These are phyloP conservation scores for Aethionema arabicum DNA, from an alignment of 345 rosid genomes.

Conservation along the genomic window DNA sequence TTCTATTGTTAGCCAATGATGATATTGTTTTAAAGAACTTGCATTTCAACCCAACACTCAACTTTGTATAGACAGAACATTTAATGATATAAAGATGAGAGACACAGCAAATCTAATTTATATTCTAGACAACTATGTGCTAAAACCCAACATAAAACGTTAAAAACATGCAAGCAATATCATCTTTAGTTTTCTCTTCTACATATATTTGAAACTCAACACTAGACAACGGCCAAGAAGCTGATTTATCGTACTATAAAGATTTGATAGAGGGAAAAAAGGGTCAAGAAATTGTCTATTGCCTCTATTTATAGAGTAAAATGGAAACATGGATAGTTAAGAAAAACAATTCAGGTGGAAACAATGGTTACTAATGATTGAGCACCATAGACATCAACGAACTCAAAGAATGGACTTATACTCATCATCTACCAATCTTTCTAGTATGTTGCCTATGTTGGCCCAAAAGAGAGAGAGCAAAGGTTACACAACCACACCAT, in stretches of 20 bases:
- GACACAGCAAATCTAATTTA: neutral
- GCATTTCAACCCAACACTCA: neutral
- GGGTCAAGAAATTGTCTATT: neutral
- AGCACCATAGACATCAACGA: neutral
- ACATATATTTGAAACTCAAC: neutral
- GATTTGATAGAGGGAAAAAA: neutral
- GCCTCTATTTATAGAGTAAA: neutral
- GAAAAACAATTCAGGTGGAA: too few relatives aligned
- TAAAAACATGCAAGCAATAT: neutral
- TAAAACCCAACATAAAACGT: neutral
- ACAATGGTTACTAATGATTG: neutral
- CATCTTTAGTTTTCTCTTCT: neutral
- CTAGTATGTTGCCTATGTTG: neutral
- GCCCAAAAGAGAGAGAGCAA: neutral
- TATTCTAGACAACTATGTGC: neutral
- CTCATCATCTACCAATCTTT: conserved; percentile 7
- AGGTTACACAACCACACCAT: neutral
- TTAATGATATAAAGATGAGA: neutral
- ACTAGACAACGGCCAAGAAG: neutral
- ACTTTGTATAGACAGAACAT: neutral
- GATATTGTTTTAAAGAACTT: neutral
- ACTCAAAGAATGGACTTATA: neutral
- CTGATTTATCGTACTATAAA: neutral
- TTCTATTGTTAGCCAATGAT: neutral
- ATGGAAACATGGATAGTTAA: neutral